These are phyloP conservation scores for Cynanchum wilfordii DNA, from an alignment of 257 asterid species.

Conservation along the genomic window DNA sequence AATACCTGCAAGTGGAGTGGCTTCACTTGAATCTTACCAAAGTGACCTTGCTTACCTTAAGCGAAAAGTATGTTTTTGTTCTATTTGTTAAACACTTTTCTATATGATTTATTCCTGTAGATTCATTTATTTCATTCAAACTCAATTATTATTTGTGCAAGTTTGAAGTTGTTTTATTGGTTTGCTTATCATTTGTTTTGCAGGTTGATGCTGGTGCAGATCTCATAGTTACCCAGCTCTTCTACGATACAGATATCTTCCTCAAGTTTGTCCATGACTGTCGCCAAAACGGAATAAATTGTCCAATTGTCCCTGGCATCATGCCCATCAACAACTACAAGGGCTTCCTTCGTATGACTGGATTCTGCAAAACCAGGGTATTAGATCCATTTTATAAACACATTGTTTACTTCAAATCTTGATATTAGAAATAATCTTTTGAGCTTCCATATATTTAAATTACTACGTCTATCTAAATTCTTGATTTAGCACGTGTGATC, in stretches of 20 bases:
- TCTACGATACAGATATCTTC: slow-evolving; percentile 90
- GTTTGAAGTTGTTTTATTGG: background rate
- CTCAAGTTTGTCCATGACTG: slow-evolving; percentile 92
- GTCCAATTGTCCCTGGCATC: slow-evolving; percentile 96
- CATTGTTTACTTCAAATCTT: background rate
- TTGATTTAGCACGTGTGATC: background rate
- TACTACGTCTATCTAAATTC: background rate
- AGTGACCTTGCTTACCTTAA: slow-evolving; percentile 90
- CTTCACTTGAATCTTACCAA: slow-evolving; percentile 59
- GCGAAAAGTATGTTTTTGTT: slow-evolving; percentile 37
- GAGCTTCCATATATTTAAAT: background rate
- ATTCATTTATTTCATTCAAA: background rate
- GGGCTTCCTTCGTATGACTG: slow-evolving; percentile 98
- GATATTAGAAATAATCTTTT: background rate
- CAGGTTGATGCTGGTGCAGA: slow-evolving; percentile 99
- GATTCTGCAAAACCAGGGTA: slow-evolving; percentile 98
- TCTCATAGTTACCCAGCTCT: slow-evolving; percentile 86
- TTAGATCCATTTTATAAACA: background rate
- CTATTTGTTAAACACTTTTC: background rate
- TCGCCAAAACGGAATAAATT: slow-evolving; percentile 85
- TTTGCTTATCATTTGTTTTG: slow-evolving; percentile 16
- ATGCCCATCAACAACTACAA: slow-evolving; percentile 97
- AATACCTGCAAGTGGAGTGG: slow-evolving; percentile 60
- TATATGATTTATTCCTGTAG: background rate
- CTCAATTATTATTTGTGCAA: background rate